Conservation (phyloP, 495 filamentous ascomycete genomes). For the Xylaria scruposa region DNA sequence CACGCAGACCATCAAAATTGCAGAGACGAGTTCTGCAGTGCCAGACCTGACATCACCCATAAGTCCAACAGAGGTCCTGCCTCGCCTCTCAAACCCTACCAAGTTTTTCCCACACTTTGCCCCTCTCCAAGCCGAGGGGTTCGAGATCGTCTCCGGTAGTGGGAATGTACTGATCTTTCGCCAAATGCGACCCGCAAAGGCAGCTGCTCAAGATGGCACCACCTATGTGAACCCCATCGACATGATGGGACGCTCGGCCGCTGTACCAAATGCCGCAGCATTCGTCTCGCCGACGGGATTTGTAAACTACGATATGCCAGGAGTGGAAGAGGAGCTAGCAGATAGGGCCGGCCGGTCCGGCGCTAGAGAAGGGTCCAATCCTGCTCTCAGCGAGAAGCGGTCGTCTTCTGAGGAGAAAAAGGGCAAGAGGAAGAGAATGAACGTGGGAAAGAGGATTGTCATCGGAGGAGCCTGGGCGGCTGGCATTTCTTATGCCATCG, state of each 20-base stretch:
- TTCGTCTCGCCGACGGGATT: slow-evolving; percentile 65
- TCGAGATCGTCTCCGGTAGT: slow-evolving; percentile 73
- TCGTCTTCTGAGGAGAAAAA: slow-evolving; percentile 37
- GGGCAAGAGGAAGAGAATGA: slow-evolving; percentile 40
- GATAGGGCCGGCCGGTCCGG: slow-evolving; percentile 45
- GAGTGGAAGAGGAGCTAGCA: slow-evolving; percentile 36
- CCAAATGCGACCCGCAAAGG: slow-evolving; percentile 52
- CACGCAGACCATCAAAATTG: slow-evolving; percentile 63
- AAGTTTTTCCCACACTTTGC: slow-evolving; percentile 75
- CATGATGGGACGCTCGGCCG: slow-evolving; percentile 52
- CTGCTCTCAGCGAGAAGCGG: slow-evolving; percentile 50
- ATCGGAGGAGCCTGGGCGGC: slow-evolving; percentile 66
- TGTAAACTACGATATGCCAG: slow-evolving; percentile 60
- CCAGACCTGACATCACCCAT: slow-evolving; percentile 51
- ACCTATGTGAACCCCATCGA: slow-evolving; percentile 61
- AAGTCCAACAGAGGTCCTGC: slow-evolving; percentile 67
- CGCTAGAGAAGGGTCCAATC: slow-evolving; percentile 64
- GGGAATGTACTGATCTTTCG: slow-evolving; percentile 76
- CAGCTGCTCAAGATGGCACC: slow-evolving; percentile 26
- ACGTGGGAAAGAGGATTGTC: slow-evolving; percentile 56
- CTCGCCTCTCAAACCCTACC: slow-evolving; percentile 70
- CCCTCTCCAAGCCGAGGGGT: slow-evolving; percentile 69
- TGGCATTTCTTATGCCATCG: slow-evolving; percentile 69
- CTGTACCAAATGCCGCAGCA: slow-evolving; percentile 51
- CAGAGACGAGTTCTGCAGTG: slow-evolving; percentile 68